These are phyloP conservation scores for Diaporthe caulivora DNA, from an alignment of 2,329 filamentous ascomycete species.

Conservation along the genomic window DNA sequence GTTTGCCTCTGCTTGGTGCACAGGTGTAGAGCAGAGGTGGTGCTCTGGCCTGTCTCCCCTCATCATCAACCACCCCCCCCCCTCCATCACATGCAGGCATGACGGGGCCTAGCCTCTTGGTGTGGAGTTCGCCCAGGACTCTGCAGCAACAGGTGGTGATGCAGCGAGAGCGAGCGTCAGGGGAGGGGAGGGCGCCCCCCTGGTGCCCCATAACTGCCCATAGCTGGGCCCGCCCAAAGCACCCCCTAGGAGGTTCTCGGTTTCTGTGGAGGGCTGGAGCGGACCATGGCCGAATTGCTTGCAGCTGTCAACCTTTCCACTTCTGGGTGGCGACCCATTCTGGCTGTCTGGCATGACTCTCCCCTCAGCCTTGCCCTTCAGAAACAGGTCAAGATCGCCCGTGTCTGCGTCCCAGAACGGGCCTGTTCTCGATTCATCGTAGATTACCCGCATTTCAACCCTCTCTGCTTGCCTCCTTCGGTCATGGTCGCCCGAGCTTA, in stretches of 20 bases:
- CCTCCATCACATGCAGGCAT: constrained; percentile 16
- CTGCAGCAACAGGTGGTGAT: background rate
- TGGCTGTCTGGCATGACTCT: constrained; percentile 28
- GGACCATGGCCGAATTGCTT: constrained; percentile 32
- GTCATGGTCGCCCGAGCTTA: constrained; percentile 20
- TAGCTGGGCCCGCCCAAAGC: background rate
- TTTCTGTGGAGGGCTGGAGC: constrained; percentile 11
- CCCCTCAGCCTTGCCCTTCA: constrained; percentile 33
- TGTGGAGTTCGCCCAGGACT: constrained; percentile 6
- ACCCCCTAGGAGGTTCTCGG: background rate
- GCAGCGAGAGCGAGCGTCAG: constrained; percentile 22
- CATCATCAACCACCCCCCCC: too few relatives aligned
- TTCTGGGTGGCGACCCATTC: constrained; percentile 23
- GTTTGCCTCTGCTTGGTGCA: background rate
- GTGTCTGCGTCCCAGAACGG: constrained; percentile 30
- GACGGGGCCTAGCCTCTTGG: constrained; percentile 21
- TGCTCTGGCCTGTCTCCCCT: background rate
- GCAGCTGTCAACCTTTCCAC: constrained; percentile 35
- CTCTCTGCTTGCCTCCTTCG: constrained; percentile 14
- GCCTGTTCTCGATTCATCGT: constrained; percentile 34
- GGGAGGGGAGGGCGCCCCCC: background rate
- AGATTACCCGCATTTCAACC: constrained; percentile 31
- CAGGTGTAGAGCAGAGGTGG: too few relatives aligned
- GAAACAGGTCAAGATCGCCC: constrained; percentile 31
- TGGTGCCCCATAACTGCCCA: background rate